Evolutionary conservation across 768 basidiomycete genomes (phyloP), one percentile per base, ranked within the genome.

Genomic region (Leccinum arenicola): DNA sequence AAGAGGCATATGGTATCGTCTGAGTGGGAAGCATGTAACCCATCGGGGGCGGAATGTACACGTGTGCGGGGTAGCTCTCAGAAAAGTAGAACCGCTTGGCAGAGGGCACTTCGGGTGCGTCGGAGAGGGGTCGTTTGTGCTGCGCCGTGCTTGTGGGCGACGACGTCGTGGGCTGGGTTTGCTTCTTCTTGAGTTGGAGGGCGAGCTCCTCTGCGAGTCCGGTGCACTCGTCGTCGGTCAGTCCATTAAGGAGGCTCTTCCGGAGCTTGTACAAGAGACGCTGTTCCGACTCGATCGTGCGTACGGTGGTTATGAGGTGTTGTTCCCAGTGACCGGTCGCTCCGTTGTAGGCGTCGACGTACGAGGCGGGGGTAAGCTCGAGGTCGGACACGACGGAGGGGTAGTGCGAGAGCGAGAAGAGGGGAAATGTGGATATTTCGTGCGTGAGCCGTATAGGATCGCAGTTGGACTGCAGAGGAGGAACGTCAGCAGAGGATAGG

Each of bases 311-410:
- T 58, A 85, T 79, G 40, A 80, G 76, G 64, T 88, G 86, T 60
- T 88, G 87, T 54, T 87, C 86, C 88, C 88, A 89, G 55, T 85
- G 80, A 0, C 80, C 75, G 0, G 84, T 78, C 2, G 67, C 59
- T 8, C 79, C 75, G 57, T 84, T 81, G 68, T 80, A 89, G 3
- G 83, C 77, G 61, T 89, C 88, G 48, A 89, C 74, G 65, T 83
- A 88, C 3, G 85, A 82, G 12, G 72, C 70, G 1, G 76, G 55
- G 0, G 76, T 75, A 15, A 89, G 75, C 8, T 81, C 81, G 21
- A 89, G 78, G 62, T 86, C 84, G 12, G 75, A 68, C 4, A 84
- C 76, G 57, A 89, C 75, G 8, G 80, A 72, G 8, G 77, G 70
- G 61, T 86, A 77, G 25, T 79, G 76, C 5, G 82, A 78, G 8